Base-by-base conservation (phyloP, 306 rosid species). In the Vigna reflexopilosa region DNA sequence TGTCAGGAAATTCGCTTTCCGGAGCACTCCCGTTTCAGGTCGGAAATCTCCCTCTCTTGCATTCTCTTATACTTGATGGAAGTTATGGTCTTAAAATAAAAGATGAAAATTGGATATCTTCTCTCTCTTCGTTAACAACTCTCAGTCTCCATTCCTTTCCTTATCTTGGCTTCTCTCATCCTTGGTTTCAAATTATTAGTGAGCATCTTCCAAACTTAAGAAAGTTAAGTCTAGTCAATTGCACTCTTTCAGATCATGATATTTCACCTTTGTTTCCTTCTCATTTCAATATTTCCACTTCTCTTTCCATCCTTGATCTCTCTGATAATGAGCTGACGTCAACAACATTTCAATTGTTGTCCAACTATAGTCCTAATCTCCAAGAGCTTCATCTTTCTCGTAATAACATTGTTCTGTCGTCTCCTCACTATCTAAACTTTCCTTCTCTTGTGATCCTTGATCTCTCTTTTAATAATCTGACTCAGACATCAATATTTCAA, bases 241-340 rank as follows among this genome's bases (percentile, higher is more conserved):
- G 48, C 3, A 0, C 4, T 9, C 69, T 62, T 62, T 32, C 47
- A 15, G 68, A 62, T 15, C 0, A 1, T 2, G 0, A 62, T 16
- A 3, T 62, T 62, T 15, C 44, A 62, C 0, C 4, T 58, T 13
- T 30, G 42, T 59, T 59, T 62, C 6, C 19, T 32, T 62, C 68
- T 62, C 45, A 62, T 32, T 32, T 26, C 6, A 62, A 62, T 24
- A 0, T 62, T 34, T 28, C 67, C 20, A 6, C 11, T 5, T 61
- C 67, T 14, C 67, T 59, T 59, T 30, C 68, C 68, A 62, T 62
- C 24, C 45, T 62, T 3, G 14, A 7, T 34, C 68, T 61, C 12
- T 30, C 22, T 61, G 0, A 1, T 0, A 61, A 61, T 61, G 32
- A 14, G 45, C 1, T 61, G 2, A 61, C 67, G 0, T 30, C 67